Evolutionary conservation across 148 eudicot species (phyloP).

Genomic region (Camellia japonica): DNA sequence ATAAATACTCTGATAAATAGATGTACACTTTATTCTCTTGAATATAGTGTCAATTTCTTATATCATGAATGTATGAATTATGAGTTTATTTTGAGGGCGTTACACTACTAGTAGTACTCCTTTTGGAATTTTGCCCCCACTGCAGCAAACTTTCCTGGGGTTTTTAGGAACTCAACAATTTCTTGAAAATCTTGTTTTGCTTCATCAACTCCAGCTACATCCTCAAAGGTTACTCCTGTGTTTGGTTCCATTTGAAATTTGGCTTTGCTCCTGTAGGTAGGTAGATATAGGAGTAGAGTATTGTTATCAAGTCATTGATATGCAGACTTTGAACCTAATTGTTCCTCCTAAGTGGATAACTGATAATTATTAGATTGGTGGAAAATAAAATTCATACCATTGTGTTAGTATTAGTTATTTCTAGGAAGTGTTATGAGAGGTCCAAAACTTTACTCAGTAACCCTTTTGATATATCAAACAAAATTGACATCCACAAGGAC

Average conservation of each 20-base stretch:
- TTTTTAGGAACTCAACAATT: constrained; percentile 68
- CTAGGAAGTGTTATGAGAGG: background rate
- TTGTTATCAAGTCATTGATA: background rate
- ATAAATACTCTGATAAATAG: too few species aligned
- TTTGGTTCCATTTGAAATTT: constrained; percentile 91
- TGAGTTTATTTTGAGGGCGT: background rate
- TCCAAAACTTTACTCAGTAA: background rate
- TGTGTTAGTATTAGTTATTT: background rate
- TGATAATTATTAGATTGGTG: too few species aligned
- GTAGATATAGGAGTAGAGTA: background rate
- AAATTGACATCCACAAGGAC: background rate
- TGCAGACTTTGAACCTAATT: background rate
- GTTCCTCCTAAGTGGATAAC: background rate
- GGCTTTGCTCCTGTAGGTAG: constrained; percentile 71
- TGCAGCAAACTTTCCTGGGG: constrained; percentile 69
- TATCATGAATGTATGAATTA: too few species aligned
- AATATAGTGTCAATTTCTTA: too few species aligned
- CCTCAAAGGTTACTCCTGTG: constrained; percentile 83
- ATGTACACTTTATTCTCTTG: too few species aligned
- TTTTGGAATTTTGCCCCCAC: constrained; percentile 81
- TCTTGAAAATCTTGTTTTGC: constrained; percentile 89
- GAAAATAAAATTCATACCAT: too few species aligned
- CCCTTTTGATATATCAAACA: constrained; percentile 1
- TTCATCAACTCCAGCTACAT: constrained; percentile 87
- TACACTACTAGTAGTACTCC: constrained; percentile 77